phyloP scores from a whole-genome alignment of 2,329 filamentous ascomycete genomes.

The Ascochyta rabiei region DNA sequence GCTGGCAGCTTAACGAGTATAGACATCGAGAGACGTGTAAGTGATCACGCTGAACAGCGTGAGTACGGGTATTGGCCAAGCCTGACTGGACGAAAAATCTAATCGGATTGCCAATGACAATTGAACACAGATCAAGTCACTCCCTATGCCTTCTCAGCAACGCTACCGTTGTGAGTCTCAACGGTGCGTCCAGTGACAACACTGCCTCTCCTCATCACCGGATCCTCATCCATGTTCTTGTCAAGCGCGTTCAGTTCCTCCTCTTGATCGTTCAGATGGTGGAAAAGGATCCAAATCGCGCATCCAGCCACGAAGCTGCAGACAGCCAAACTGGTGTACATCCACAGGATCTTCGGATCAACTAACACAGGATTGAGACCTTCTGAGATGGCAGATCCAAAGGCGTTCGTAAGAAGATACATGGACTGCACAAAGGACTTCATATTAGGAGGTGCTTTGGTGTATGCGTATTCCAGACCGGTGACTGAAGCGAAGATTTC shows the following conservation, averaged over 20 bases:
- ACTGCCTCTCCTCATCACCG: neutral
- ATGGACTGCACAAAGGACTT: slow-evolving; percentile 59
- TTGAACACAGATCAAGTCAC: neutral
- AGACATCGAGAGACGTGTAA: neutral
- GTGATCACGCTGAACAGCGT: neutral
- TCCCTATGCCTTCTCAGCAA: neutral
- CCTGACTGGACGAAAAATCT: no score
- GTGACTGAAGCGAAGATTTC: slow-evolving; percentile 57
- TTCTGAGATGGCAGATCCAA: slow-evolving; percentile 66
- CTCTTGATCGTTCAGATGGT: slow-evolving; percentile 46
- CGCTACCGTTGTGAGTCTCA: neutral
- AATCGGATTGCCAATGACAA: no score
- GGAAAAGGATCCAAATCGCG: slow-evolving; percentile 47
- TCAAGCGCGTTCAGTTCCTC: slow-evolving; percentile 48
- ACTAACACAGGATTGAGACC: slow-evolving; percentile 67
- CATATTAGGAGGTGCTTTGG: slow-evolving; percentile 55
- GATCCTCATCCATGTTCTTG: slow-evolving; percentile 21
- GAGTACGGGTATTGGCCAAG: no score
- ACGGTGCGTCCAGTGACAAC: neutral
- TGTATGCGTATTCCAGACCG: slow-evolving; percentile 56
- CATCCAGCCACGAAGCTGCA: slow-evolving; percentile 39
- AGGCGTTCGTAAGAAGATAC: slow-evolving; percentile 66
- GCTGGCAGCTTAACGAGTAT: neutral
- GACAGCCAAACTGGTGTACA: slow-evolving; percentile 53
- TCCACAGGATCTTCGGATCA: slow-evolving; percentile 71